These are phyloP conservation scores for Leccinum olivaceopallidum DNA, from an alignment of 768 basidiomycete species.

Conservation along the genomic window DNA sequence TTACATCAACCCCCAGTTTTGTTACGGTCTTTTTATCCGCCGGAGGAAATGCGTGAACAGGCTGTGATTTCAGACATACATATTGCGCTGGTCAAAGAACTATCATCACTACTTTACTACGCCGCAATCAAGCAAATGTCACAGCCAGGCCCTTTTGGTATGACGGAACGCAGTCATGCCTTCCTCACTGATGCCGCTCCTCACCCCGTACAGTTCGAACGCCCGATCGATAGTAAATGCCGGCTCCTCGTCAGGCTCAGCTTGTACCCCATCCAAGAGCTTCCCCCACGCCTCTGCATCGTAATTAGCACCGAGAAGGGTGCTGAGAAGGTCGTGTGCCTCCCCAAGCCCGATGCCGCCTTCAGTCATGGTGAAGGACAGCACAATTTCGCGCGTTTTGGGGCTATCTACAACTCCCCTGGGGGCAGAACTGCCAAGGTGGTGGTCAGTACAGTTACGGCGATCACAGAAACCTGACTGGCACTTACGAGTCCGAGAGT, in stretches of 20 bases:
- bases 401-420: background rate
- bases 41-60: no score
- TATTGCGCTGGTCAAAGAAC: no score
- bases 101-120: no score
- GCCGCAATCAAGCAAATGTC: background rate
- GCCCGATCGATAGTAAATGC: background rate
- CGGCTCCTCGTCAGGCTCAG: background rate
- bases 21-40: no score
- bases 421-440: background rate
- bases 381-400: background rate
- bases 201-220: background rate
- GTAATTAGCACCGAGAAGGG: background rate
- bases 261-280: background rate
- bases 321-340: background rate
- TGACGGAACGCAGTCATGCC: no score
- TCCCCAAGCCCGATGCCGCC: background rate
- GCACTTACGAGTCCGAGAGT: no score
- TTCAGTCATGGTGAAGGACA: background rate
- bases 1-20: no score
- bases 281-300: background rate
- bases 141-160: no score
- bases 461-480: no score
- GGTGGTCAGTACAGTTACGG: background rate
- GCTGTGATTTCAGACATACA: no score
- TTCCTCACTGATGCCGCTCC: background rate